phyloP scores from a whole-genome alignment of 164 flowering plant genomes.

The Sedum album region DNA sequence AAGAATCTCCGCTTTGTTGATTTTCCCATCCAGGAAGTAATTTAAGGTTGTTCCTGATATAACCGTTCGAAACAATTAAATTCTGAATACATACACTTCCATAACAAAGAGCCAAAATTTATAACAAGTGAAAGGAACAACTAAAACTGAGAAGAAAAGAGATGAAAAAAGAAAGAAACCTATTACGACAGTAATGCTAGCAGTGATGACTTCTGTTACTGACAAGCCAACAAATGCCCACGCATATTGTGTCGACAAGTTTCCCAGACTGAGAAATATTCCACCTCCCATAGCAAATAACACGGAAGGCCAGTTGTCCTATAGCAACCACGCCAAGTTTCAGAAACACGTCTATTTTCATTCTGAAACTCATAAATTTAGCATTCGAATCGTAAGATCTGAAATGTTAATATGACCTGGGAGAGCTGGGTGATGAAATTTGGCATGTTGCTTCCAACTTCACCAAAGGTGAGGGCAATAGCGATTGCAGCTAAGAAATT shows the following conservation, averaged over 20 bases:
- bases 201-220: constrained; percentile 6
- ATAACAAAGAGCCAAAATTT: not conserved
- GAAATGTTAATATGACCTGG: constrained; percentile 27
- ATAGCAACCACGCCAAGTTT: constrained; percentile 9
- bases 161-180: not conserved
- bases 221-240: constrained; percentile 8
- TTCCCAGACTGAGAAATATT: constrained; percentile 12
- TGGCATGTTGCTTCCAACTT: constrained; percentile 56
- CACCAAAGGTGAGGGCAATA: constrained; percentile 79
- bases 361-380: not conserved
- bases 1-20: constrained; percentile 75
- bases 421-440: constrained; percentile 67
- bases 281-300: constrained; percentile 86
- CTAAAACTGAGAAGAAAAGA: too few relatives aligned
- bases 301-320: constrained; percentile 77
- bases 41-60: constrained; percentile 73
- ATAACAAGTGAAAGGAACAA: not conserved
- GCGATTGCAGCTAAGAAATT: constrained; percentile 74
- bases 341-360: too few relatives aligned
- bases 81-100: not conserved
- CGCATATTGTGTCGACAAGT: constrained; percentile 6
- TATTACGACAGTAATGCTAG: constrained; percentile 3
- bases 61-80: not conserved
- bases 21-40: constrained; percentile 76
- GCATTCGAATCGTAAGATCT: not conserved